phyloP scores from a whole-genome alignment of 2,329 filamentous ascomycete species.

The Colletotrichum lupini region DNA sequence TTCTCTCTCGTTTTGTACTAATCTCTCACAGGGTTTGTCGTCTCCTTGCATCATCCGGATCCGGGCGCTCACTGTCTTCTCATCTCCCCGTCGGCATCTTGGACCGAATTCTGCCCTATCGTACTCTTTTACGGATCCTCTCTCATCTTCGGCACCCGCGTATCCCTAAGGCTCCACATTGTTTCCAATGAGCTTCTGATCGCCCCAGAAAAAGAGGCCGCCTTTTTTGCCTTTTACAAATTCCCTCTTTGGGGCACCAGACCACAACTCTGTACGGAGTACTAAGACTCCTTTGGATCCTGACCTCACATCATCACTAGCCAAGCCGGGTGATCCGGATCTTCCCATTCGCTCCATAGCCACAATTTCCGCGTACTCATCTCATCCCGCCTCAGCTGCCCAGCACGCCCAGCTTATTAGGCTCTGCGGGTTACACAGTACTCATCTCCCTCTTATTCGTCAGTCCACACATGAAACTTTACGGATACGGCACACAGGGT shows the following conservation, averaged over 20 bases:
- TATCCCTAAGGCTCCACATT: background rate
- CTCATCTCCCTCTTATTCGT: conserved; percentile 28
- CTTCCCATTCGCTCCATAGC: conserved; percentile 28
- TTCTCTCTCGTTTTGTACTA: background rate
- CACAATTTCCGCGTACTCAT: conserved; percentile 26
- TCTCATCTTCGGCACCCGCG: background rate
- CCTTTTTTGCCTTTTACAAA: background rate
- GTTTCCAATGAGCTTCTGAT: background rate
- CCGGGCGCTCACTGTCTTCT: background rate
- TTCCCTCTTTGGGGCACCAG: conserved; percentile 1
- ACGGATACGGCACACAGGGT: conserved; percentile 1
- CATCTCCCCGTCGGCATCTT: background rate
- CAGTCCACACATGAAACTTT: conserved; percentile 14
- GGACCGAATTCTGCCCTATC: background rate
- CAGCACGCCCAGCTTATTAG: conserved; percentile 21
- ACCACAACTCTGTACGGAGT: background rate
- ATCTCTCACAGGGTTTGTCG: conserved; percentile 9
- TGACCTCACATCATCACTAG: conserved; percentile 27
- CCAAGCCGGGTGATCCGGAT: conserved; percentile 25
- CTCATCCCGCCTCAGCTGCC: conserved; percentile 18
- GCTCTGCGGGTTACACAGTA: background rate
- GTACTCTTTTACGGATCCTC: background rate
- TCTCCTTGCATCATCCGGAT: background rate
- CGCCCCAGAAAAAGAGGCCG: background rate
- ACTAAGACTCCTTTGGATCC: conserved; percentile 3